Base-by-base conservation (phyloP, 1,139 yeast genomes). In the Spathaspora jeffriesii region DNA sequence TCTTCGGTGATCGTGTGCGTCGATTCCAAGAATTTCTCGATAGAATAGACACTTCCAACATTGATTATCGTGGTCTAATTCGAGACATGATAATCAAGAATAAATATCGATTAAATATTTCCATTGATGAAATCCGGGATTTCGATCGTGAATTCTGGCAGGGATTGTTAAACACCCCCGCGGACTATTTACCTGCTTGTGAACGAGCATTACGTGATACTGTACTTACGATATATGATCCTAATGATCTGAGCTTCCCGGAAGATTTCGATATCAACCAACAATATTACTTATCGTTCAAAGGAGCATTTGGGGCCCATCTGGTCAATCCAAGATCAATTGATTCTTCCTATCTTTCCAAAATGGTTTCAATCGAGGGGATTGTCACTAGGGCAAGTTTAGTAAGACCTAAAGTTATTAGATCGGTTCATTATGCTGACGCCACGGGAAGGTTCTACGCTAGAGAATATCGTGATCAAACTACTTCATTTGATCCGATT, bases 401-500 rank as follows among this genome's bases (percentile, higher is more conserved):
- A 51, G 96, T 93, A 41, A 81, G 98, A 52, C 99, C 99, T 28
- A 93, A 93, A 63, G 81, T 93, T 47, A 81, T 91, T 43, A 79
- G 96, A 58, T 90, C 97, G 2, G 97, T 95, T 32, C 99, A 93
- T 68, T 93, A 88, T 64, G 92, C 96, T 50, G 97, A 91, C 50
- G 79, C 79, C 44, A 88, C 96, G 2, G 85, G 86, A 31, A 78
- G 86, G 53, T 92, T 92, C 63, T 92, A 90, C 60, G 88, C 96
- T 48, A 81, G 97, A 67, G 96, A 91, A 59, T 93, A 93, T 64
- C 81, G 91, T 50, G 99, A 93, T 65, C 93, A 90, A 55, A 91
- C 98, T 5, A 90, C 97, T 2, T 85, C 95, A 18, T 86, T 91
- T 62, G 91, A 88, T 54, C 96, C 96, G 2, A 79, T 86, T 59